Conservation (phyloP, 1,284 basidiomycete species). For the Takashimella tepidaria region DNA sequence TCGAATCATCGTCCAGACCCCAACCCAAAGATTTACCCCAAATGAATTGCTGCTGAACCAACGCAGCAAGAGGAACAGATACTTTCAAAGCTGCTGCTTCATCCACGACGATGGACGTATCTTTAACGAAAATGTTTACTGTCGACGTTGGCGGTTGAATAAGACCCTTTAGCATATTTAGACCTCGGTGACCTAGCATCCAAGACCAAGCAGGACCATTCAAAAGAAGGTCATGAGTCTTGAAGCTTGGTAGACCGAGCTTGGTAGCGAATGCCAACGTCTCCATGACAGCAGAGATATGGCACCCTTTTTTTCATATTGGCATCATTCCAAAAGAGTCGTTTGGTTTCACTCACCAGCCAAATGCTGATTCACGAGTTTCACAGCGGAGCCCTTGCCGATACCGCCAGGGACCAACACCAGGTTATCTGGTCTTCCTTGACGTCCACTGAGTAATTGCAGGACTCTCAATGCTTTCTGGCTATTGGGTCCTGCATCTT, state of each 20-base stretch:
- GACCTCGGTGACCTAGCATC: constrained; percentile 18
- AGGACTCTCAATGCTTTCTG: constrained; percentile 19
- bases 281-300: constrained; percentile 27
- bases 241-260: constrained; percentile 19
- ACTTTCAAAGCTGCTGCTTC: constrained; percentile 9
- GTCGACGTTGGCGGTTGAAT: constrained; percentile 13
- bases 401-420: constrained; percentile 15
- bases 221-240: constrained; percentile 9
- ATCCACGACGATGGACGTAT: constrained; percentile 16
- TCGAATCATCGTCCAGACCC: constrained; percentile 21
- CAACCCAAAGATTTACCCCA: constrained; percentile 12
- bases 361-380: constrained; percentile 20
- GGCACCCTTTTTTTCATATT: too few species aligned
- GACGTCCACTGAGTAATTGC: constrained; percentile 12
- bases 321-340: too few species aligned
- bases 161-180: constrained; percentile 17
- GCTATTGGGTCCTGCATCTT: neutral
- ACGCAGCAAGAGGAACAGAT: constrained; percentile 8
- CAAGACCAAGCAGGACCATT: constrained; percentile 10
- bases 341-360: constrained; percentile 15
- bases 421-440: constrained; percentile 12
- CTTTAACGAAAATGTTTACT: constrained; percentile 15
- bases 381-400: constrained; percentile 19
- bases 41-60: constrained; percentile 13
- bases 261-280: constrained; percentile 22